phyloP scores from a whole-genome alignment of 192 early-diverging fungal species.

The Coemansia sp. region DNA sequence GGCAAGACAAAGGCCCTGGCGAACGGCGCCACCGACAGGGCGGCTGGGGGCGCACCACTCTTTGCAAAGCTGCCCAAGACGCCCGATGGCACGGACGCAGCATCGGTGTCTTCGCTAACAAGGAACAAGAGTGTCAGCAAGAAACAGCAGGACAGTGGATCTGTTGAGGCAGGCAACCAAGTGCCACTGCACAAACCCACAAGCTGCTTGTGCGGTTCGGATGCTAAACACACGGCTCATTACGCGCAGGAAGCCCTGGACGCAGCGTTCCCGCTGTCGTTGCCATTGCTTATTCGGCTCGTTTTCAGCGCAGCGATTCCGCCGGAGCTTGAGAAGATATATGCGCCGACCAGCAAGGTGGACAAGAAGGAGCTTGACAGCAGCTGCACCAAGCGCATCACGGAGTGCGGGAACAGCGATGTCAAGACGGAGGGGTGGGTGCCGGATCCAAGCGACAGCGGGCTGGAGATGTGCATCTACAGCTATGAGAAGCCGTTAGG shows the following conservation, averaged over 20 bases:
- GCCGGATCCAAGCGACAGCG: conserved; percentile 28
- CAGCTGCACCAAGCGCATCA: conserved; percentile 45
- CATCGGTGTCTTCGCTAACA: background rate
- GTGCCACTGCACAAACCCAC: conserved; percentile 38
- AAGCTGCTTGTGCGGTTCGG: conserved; percentile 36
- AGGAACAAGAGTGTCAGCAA: conserved; percentile 12
- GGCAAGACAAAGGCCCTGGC: background rate
- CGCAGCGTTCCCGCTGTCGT: conserved; percentile 43
- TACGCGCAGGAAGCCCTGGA: conserved; percentile 45
- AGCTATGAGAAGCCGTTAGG: conserved; percentile 53
- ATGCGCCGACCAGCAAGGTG: conserved; percentile 24
- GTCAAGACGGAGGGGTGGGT: conserved; percentile 52
- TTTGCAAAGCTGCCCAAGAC: conserved; percentile 33
- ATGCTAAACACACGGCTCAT: conserved; percentile 24
- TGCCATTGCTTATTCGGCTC: conserved; percentile 49
- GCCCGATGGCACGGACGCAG: conserved; percentile 33
- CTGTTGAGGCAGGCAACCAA: background rate
- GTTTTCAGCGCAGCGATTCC: conserved; percentile 46
- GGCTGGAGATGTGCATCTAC: conserved; percentile 42
- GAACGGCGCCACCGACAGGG: background rate
- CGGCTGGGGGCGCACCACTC: conserved; percentile 13
- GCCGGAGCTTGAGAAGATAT: conserved; percentile 17
- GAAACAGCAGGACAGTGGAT: background rate
- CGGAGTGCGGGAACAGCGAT: conserved; percentile 35
- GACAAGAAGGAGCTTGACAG: conserved; percentile 23